A percentile compares a stretch with the other conserved stretches of the same genome.
These are phyloP conservation scores for Luffa acutangula DNA, from an alignment of 306 rosid species.

Conservation along the genomic window DNA sequence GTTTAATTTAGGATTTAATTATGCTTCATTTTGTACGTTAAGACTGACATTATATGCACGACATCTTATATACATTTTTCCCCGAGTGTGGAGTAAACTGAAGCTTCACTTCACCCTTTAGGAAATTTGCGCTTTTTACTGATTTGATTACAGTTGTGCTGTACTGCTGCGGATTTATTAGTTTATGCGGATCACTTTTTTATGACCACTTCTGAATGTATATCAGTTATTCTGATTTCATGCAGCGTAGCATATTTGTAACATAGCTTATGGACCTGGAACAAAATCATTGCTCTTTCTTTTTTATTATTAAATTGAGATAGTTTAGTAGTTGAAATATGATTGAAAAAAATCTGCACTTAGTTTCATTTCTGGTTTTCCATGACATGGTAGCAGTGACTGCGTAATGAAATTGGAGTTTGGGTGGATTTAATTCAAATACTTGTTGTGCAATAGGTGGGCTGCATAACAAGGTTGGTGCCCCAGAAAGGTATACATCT, in stretches of 20 bases:
- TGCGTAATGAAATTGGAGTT: not conserved
- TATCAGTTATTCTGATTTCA: not conserved
- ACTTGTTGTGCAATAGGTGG: constrained; percentile 43
- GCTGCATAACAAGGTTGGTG: constrained; percentile 92
- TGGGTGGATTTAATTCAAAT: not conserved
- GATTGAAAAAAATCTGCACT: not conserved
- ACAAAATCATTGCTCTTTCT: not conserved
- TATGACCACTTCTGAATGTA: not conserved
- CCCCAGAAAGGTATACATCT: constrained; percentile 98
- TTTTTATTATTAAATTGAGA: not conserved
- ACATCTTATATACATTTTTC: not conserved
- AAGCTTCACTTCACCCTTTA: not conserved
- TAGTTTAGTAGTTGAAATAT: not conserved
- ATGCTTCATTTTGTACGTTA: not conserved
- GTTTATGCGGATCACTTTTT: not conserved
- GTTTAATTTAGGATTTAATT: not conserved
- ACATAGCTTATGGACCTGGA: not conserved
- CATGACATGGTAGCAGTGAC: not conserved
- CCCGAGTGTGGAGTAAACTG: not conserved
- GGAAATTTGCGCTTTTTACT: not conserved
- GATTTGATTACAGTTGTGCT: not conserved
- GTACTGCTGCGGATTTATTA: not conserved
- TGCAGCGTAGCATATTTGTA: not conserved
- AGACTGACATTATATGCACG: not conserved
- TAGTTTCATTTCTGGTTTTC: not conserved